Evolutionary conservation across 2,329 filamentous ascomycete genomes (phyloP).

Genomic region (Fusarium sulawesiense): DNA sequence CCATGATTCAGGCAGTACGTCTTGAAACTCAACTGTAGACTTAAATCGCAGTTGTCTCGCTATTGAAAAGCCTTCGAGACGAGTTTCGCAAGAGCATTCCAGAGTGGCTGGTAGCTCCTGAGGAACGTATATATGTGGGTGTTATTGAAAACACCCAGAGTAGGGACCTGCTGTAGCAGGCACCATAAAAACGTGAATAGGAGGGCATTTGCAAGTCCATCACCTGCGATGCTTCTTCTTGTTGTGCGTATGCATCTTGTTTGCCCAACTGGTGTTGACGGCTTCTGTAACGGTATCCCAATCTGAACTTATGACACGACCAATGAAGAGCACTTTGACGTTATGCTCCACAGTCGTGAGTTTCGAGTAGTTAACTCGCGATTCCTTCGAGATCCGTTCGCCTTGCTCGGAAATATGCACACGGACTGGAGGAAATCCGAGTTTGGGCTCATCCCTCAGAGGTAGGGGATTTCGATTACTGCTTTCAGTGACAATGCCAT

Average conservation of each 20-base stretch:
- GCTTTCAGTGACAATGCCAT: conserved; percentile 63
- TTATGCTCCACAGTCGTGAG: conserved; percentile 68
- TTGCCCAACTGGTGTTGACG: conserved; percentile 62
- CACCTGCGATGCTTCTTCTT: conserved; percentile 45
- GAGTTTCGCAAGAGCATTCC: conserved; percentile 36
- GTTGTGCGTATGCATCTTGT: conserved; percentile 56
- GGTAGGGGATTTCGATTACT: conserved; percentile 47
- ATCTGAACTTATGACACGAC: conserved; percentile 56
- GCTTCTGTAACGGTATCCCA: conserved; percentile 57
- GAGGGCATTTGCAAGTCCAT: conserved; percentile 20
- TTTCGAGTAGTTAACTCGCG: conserved; percentile 69
- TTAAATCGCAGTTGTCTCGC: conserved; percentile 20
- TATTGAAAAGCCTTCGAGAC: conserved; percentile 26
- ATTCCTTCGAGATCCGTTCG: conserved; percentile 61
- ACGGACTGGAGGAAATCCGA: conserved; percentile 61
- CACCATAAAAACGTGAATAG: conserved; percentile 45
- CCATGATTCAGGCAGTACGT: conserved; percentile 1
- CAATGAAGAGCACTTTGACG: conserved; percentile 67
- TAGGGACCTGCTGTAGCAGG: conserved; percentile 31
- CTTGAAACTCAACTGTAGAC: conserved; percentile 1
- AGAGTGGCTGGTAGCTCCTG: conserved; percentile 33
- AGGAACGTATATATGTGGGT: conserved; percentile 49
- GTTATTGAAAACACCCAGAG: conserved; percentile 38
- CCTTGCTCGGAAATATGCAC: conserved; percentile 56
- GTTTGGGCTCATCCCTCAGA: conserved; percentile 57